Evolutionary conservation across 2,329 filamentous ascomycete species (phyloP).

Genomic region (Xylariales sp.): DNA sequence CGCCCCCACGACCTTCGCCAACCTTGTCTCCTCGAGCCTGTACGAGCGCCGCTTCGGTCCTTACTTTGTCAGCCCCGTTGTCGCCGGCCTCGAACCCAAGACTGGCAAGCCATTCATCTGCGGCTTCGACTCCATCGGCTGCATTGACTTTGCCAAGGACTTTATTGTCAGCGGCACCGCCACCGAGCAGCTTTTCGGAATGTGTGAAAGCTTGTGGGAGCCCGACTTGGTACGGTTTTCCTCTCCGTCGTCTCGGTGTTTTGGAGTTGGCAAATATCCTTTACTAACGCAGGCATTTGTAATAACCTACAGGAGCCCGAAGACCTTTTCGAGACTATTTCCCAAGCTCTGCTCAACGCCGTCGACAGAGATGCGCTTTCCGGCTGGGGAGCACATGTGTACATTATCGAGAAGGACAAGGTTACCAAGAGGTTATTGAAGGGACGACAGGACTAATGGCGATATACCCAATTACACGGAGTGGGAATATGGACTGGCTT

Average conservation of each 20-base stretch:
- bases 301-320: conserved; percentile 64
- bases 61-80: conserved; percentile 91
- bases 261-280: background rate
- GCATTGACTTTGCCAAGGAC: conserved; percentile 99
- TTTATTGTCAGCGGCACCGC: conserved; percentile 98
- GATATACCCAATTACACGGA: too few relatives aligned
- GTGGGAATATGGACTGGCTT: too few relatives aligned
- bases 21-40: conserved; percentile 84
- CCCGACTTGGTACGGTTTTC: conserved; percentile 74
- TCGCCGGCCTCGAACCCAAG: conserved; percentile 92
- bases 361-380: conserved; percentile 95
- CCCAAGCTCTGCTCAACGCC: conserved; percentile 90
- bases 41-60: conserved; percentile 97
- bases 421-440: conserved; percentile 98
- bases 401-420: conserved; percentile 99
- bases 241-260: background rate
- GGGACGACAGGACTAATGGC: conserved; percentile 92
- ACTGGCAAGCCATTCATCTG: conserved; percentile 96
- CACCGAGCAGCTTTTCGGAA: conserved; percentile 96
- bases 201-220: conserved; percentile 97
- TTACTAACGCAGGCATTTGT: background rate
- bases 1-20: conserved; percentile 89
- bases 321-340: conserved; percentile 97
- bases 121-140: conserved; percentile 97
- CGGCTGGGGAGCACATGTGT: conserved; percentile 97